Base-by-base conservation (phyloP, 192 early-diverging fungal species). In the Umbelopsis isabellina region DNA sequence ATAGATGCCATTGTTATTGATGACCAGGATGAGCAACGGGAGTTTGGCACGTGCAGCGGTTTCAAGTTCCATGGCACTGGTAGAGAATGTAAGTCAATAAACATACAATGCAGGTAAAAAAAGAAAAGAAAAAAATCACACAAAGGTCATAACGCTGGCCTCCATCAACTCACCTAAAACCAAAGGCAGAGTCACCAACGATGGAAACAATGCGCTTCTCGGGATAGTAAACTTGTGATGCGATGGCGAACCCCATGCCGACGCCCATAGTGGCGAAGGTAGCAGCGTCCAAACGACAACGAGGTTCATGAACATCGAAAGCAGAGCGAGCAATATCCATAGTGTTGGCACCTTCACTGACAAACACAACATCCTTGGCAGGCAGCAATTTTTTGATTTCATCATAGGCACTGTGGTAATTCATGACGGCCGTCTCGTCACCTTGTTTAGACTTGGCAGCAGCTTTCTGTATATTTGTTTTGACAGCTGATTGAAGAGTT, bases 231-330 rank as follows among this genome's bases (percentile, higher is more conserved):
- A 82, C 12, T 79, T 91, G 86, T 3, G 91, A 72, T 2, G 88
- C 89, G 51, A 92, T 88, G 22, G 87, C 87, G 71, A 84, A 89
- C 0, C 90, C 90, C 79, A 91, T 79, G 49, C 90, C 90, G n/a
- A 91, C 89, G n/a, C 91, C 91, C 91, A 92, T 92, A 41, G 91
- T 92, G 11, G 87, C 90, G 65, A 87, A 86, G 0, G 89, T 92
- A 20, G 88, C 90, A 53, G 91, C 90, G 72, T 92, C 91, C 45
- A 92, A 73, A 27, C 91, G 80, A 27, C 80, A 81, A 8, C 91
- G 82, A 27, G 90, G 90, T 46, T 76, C 49, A 33, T 85, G 72
- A 10, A 89, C 80, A 72, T 89, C 90, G 78, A 86, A 91, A 61
- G 89, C 83, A 0, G 86, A 86, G 46, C 91, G 83, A 4, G 84